Conservation (phyloP, 331 rosid species). For the Malus hybrid region DNA sequence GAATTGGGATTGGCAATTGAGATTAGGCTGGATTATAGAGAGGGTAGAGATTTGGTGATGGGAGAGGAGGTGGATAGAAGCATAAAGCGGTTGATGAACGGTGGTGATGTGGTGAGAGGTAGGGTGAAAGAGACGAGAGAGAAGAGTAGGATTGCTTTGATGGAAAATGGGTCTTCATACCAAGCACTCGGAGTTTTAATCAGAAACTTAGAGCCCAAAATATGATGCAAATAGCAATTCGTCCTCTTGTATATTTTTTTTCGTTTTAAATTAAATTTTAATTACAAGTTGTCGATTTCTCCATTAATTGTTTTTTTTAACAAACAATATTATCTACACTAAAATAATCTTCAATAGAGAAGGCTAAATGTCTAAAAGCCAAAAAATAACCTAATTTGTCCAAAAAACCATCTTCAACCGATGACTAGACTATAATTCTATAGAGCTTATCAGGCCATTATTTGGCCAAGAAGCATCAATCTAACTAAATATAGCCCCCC, state of each 20-base stretch:
- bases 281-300: too few species aligned
- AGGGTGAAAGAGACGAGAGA: not conserved
- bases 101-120: not conserved
- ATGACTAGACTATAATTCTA: too few species aligned
- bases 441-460: too few species aligned
- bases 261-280: too few species aligned
- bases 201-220: not conserved
- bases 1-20: conserved; percentile 7
- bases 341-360: accelerated
- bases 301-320: too few species aligned
- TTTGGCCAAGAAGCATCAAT: too few species aligned
- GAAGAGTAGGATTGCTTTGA: not conserved
- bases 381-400: too few species aligned
- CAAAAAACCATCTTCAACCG: too few species aligned
- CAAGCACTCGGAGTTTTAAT: not conserved
- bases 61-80: not conserved
- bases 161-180: conserved; percentile 6
- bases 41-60: not conserved
- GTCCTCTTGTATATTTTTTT: not conserved
- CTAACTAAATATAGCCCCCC: too few species aligned
- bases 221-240: not conserved
- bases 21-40: conserved; percentile 4
- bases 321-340: too few species aligned
- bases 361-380: too few species aligned
- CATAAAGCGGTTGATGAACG: not conserved